Conservation (phyloP, 2,329 filamentous ascomycete species). For the Diplodia mutila region DNA sequence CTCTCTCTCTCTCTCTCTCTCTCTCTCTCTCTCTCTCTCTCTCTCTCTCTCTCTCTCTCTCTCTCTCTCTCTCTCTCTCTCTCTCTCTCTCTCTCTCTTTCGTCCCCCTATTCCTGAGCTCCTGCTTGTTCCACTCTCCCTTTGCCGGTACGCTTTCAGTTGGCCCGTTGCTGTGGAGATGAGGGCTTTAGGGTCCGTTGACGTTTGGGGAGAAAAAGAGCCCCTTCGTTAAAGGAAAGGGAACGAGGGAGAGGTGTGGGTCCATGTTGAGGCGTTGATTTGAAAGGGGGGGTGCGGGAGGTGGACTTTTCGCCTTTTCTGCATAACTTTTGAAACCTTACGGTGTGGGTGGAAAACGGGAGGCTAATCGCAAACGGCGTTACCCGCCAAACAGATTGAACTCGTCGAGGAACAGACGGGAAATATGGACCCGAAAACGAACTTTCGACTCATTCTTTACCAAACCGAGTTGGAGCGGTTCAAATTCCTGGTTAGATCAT, state of each 20-base stretch:
- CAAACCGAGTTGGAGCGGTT: constrained; percentile 95
- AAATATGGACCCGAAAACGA: constrained; percentile 85
- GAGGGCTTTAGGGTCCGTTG: background rate
- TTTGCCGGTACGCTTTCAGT: background rate
- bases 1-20: too few species aligned
- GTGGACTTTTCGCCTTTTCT: background rate
- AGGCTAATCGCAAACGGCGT: constrained; percentile 15
- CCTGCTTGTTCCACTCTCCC: background rate
- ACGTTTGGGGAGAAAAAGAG: background rate
- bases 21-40: too few species aligned
- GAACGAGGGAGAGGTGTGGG: background rate
- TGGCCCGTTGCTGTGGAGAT: background rate
- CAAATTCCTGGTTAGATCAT: constrained; percentile 85
- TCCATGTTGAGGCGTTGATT: background rate
- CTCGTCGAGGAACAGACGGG: constrained; percentile 67
- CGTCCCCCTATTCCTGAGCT: too few species aligned
- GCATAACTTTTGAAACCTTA: background rate
- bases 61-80: too few species aligned
- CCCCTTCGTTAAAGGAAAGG: background rate
- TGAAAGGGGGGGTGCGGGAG: background rate
- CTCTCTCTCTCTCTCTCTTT: too few species aligned
- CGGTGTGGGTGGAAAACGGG: background rate
- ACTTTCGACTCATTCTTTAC: constrained; percentile 90
- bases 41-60: too few species aligned
- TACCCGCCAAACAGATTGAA: constrained; percentile 45